Conservation (phyloP, 2,329 filamentous ascomycete genomes). For the Beauveria medogensis region DNA sequence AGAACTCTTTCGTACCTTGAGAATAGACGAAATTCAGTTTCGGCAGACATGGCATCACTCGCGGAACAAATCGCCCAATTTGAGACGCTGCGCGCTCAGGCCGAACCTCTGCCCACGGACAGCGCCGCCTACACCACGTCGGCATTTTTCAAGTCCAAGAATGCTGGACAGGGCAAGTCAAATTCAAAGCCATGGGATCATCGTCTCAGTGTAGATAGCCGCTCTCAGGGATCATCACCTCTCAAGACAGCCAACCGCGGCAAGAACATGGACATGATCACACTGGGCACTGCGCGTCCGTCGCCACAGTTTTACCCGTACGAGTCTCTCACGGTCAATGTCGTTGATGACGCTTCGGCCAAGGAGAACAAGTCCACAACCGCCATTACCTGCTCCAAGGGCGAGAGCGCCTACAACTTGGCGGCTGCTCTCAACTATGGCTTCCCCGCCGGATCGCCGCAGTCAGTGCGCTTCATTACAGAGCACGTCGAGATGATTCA, state of each 20-base stretch:
- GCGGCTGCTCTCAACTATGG: slow-evolving; percentile 64
- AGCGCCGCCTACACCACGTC: slow-evolving; percentile 10
- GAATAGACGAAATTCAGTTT: neutral
- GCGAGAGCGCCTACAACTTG: slow-evolving; percentile 16
- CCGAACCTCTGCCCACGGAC: slow-evolving; percentile 10
- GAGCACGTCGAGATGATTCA: slow-evolving; percentile 72
- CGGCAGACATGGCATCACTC: neutral
- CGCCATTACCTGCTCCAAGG: slow-evolving; percentile 9
- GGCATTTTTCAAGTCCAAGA: slow-evolving; percentile 9
- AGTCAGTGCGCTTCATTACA: slow-evolving; percentile 62
- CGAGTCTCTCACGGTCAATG: slow-evolving; percentile 7
- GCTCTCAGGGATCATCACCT: slow-evolving; percentile 4
- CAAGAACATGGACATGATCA: slow-evolving; percentile 10
- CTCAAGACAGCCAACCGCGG: slow-evolving; percentile 8
- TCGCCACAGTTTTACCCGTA: slow-evolving; percentile 9
- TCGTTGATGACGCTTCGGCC: slow-evolving; percentile 8
- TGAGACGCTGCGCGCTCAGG: slow-evolving; percentile 1
- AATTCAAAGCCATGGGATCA: slow-evolving; percentile 1
- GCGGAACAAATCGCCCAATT: slow-evolving; percentile 9
- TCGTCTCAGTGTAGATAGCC: slow-evolving; percentile 5
- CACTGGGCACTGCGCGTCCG: slow-evolving; percentile 7
- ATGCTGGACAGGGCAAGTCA: slow-evolving; percentile 6
- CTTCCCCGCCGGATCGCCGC: slow-evolving; percentile 62
- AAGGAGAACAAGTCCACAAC: slow-evolving; percentile 5
- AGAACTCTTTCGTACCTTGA: neutral